Evolutionary conservation across 768 basidiomycete genomes (phyloP).

Genomic region (Lactarius vividus): DNA sequence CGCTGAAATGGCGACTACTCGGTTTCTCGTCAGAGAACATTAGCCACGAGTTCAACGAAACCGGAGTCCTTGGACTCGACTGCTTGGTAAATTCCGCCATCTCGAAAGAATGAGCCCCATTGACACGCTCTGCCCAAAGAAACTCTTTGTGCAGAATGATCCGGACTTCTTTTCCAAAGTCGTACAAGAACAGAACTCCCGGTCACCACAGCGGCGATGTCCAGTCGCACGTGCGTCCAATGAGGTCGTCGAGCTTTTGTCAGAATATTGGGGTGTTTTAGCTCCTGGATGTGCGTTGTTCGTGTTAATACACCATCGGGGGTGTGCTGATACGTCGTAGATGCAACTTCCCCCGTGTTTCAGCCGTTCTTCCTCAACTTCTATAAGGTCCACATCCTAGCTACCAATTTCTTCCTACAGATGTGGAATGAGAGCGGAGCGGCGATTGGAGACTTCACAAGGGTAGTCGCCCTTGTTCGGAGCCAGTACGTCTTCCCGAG

Average conservation of each 20-base stretch:
- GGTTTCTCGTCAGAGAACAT: constrained; percentile 79
- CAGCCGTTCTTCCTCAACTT: constrained; percentile 89
- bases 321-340: constrained; percentile 36
- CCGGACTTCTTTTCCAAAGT: constrained; percentile 77
- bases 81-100: constrained; percentile 55
- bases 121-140: constrained; percentile 38
- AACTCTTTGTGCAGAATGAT: constrained; percentile 64
- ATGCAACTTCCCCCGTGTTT: constrained; percentile 77
- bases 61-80: constrained; percentile 78
- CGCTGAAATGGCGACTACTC: constrained; percentile 70
- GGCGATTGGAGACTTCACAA: constrained; percentile 67
- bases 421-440: constrained; percentile 92
- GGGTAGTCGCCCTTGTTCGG: constrained; percentile 72
- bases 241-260: constrained; percentile 79
- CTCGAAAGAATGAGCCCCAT: not conserved
- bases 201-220: constrained; percentile 71
- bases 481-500: constrained; percentile 66
- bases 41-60: constrained; percentile 69
- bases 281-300: constrained; percentile 72
- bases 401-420: constrained; percentile 81
- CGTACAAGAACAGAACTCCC: constrained; percentile 75
- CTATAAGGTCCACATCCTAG: constrained; percentile 73
- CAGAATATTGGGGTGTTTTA: constrained; percentile 83
- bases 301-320: not conserved
- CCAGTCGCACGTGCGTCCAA: constrained; percentile 82